Conservation (phyloP, 108 stramenopile species). For the Licmophora abbreviata region DNA sequence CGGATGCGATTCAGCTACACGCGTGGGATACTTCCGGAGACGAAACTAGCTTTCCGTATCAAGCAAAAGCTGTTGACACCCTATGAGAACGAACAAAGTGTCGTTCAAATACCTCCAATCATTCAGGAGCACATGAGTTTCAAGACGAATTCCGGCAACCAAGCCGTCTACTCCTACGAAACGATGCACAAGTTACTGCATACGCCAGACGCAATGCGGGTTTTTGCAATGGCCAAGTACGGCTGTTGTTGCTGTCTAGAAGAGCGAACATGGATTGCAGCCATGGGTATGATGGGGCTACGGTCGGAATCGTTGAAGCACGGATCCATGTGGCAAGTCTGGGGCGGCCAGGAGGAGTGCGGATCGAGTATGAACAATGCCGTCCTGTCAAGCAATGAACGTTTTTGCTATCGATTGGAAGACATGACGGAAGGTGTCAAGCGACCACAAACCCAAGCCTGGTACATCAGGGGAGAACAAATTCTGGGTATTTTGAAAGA, state of each 20-base stretch:
- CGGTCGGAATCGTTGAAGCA: constrained; percentile 14
- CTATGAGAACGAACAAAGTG: neutral
- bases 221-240: constrained; percentile 35
- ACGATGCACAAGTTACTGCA: constrained; percentile 13
- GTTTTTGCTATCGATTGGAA: constrained; percentile 19
- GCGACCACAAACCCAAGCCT: neutral
- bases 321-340: constrained; percentile 31
- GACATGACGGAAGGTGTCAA: constrained; percentile 4
- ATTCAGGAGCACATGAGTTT: constrained; percentile 4
- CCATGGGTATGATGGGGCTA: constrained; percentile 22
- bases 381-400: constrained; percentile 13
- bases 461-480: constrained; percentile 2
- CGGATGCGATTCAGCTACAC: constrained; percentile 22
- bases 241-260: constrained; percentile 34
- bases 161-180: constrained; percentile 17
- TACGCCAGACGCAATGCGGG: constrained; percentile 12
- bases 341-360: constrained; percentile 23
- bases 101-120: neutral
- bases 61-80: constrained; percentile 2
- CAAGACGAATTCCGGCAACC: constrained; percentile 36
- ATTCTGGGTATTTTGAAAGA: constrained; percentile 8
- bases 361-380: constrained; percentile 28
- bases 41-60: no score
- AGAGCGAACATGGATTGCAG: constrained; percentile 39
- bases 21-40: constrained; percentile 3